Percentiles rank a stretch among this genome's conserved stretches.
Evolutionary conservation across 1,284 basidiomycete genomes (phyloP).

Genomic region (Erythrobasidium hasegawianum): DNA sequence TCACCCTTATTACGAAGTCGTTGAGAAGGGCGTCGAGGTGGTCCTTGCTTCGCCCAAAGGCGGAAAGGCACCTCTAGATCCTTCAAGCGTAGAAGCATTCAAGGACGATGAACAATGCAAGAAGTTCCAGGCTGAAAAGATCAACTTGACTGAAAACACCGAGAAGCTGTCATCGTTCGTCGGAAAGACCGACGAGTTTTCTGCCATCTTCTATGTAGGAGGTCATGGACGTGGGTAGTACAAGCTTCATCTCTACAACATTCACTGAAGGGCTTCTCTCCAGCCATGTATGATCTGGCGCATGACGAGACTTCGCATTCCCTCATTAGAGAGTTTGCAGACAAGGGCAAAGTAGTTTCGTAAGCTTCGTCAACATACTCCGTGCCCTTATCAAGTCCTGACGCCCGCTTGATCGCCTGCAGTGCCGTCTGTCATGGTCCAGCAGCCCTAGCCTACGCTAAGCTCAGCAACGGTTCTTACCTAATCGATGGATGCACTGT

Average conservation of each 20-base stretch:
- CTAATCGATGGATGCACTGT: constrained; percentile 9
- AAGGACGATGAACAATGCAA: constrained; percentile 58
- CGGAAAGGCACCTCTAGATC: constrained; percentile 62
- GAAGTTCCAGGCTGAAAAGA: constrained; percentile 63
- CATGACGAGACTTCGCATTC: constrained; percentile 21
- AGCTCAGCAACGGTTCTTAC: constrained; percentile 24
- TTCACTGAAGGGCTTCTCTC: neutral
- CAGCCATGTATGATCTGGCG: constrained; percentile 29
- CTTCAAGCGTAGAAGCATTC: constrained; percentile 53
- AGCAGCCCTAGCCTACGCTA: constrained; percentile 19
- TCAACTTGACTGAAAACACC: constrained; percentile 51
- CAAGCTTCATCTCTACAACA: neutral
- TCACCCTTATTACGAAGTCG: constrained; percentile 71
- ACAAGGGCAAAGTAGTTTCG: constrained; percentile 27
- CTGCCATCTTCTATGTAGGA: constrained; percentile 73
- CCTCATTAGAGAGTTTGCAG: constrained; percentile 16
- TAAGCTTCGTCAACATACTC: neutral
- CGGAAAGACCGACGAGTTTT: constrained; percentile 58
- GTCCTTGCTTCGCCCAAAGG: constrained; percentile 71
- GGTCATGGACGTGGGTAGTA: constrained; percentile 46
- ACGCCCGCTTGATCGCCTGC: neutral
- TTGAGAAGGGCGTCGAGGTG: constrained; percentile 56
- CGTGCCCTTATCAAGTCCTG: neutral
- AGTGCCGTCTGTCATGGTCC: constrained; percentile 33
- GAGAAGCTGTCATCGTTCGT: constrained; percentile 62